Percentiles rank a stretch among this genome's conserved stretches.
phyloP scores from a whole-genome alignment of 1,284 basidiomycete genomes.

The Rhodofomes roseus region DNA sequence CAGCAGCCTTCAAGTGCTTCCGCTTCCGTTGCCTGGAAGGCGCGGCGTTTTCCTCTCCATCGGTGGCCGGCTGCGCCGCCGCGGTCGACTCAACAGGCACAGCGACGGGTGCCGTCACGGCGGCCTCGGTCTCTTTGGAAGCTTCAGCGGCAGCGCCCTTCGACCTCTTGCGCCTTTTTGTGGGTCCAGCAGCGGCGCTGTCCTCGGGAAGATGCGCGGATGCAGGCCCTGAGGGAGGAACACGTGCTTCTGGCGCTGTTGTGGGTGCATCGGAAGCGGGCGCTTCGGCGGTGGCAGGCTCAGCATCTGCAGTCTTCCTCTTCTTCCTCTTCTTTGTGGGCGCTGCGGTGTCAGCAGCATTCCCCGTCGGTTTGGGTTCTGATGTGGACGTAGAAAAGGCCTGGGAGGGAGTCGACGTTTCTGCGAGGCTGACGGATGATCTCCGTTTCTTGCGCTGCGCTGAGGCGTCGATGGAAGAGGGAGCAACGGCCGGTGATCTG shows the following conservation, averaged over 20 bases:
- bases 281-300: slow-evolving; percentile 2
- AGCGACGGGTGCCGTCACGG: slow-evolving; percentile 6
- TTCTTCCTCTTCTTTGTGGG: slow-evolving; percentile 31
- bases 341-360: slow-evolving; percentile 11
- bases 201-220: neutral
- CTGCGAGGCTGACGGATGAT: slow-evolving; percentile 9
- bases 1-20: neutral
- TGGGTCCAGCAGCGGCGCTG: neutral
- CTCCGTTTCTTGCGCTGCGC: slow-evolving; percentile 23
- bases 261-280: slow-evolving; percentile 1
- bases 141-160: neutral
- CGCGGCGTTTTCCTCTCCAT: neutral
- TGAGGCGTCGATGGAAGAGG: neutral
- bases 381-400: neutral
- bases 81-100: neutral
- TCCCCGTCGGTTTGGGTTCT: slow-evolving; percentile 8
- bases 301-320: slow-evolving; percentile 23
- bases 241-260: neutral
- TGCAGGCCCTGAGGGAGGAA: neutral
- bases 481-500: neutral
- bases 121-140: slow-evolving; percentile 14
- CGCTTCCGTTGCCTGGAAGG: neutral
- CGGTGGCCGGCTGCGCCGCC: neutral
- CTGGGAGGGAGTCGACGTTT: neutral
- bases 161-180: neutral